Conservation (phyloP, 495 filamentous ascomycete genomes). For the Penicillium maclennaniae region DNA sequence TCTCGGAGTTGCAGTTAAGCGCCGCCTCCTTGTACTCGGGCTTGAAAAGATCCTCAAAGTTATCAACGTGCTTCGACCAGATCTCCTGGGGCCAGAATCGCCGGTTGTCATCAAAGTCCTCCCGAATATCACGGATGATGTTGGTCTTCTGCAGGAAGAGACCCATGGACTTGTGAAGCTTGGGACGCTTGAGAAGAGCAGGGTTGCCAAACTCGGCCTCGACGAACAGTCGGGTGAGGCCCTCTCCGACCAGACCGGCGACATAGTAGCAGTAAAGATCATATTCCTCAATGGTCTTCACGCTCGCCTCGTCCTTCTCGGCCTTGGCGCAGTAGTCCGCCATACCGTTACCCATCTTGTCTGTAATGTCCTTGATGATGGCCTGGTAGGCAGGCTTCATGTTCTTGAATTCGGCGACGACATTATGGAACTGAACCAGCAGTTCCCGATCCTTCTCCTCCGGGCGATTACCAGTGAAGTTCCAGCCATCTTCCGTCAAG, state of each 20-base stretch:
- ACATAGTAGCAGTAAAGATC: conserved; percentile 97
- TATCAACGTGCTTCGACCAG: conserved; percentile 88
- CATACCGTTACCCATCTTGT: conserved; percentile 98
- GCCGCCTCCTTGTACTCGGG: conserved; percentile 75
- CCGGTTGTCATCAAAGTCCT: conserved; percentile 81
- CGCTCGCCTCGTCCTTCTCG: conserved; percentile 69
- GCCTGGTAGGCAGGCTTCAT: conserved; percentile 77
- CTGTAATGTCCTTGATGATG: conserved; percentile 91
- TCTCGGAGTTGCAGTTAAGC: conserved; percentile 85
- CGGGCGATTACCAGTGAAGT: conserved; percentile 75
- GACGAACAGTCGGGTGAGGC: conserved; percentile 86
- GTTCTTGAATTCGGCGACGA: conserved; percentile 84
- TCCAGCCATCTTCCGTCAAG: conserved; percentile 85
- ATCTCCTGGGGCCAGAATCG: conserved; percentile 94
- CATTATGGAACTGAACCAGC: conserved; percentile 83
- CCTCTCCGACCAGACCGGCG: conserved; percentile 93
- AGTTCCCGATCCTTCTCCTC: conserved; percentile 93
- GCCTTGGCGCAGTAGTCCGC: conserved; percentile 87
- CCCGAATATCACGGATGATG: conserved; percentile 92
- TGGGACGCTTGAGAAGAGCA: conserved; percentile 68
- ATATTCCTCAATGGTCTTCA: conserved; percentile 82
- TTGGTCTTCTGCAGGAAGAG: conserved; percentile 97
- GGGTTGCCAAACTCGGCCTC: conserved; percentile 84
- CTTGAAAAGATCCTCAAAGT: conserved; percentile 86
- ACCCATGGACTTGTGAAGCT: conserved; percentile 92